phyloP scores from a whole-genome alignment of 148 eudicot species.

The Chenopodium album region DNA sequence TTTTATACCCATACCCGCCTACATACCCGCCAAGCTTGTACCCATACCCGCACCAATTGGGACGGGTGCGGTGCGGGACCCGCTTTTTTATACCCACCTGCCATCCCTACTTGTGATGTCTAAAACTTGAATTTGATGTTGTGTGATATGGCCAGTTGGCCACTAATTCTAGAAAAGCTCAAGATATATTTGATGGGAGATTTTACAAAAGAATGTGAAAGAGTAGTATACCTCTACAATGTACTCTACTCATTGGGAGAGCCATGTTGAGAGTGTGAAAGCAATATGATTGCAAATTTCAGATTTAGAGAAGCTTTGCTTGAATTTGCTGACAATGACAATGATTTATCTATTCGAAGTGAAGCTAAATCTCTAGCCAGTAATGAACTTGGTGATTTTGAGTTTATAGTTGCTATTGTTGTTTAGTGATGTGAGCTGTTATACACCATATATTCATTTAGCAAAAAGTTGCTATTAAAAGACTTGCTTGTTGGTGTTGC shows the following conservation, averaged over 20 bases:
- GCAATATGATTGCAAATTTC: constrained; percentile 17
- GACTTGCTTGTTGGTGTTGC: background rate
- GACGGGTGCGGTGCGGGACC: too few species aligned
- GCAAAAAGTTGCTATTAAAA: background rate
- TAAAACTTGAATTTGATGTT: constrained; percentile 19
- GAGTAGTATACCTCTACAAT: constrained; percentile 19
- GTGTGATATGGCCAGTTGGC: constrained; percentile 36
- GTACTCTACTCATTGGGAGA: constrained; percentile 31
- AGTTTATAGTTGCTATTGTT: background rate
- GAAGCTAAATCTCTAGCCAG: constrained; percentile 23
- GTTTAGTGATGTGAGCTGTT: background rate
- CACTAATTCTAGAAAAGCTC: constrained; percentile 21
- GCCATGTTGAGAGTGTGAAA: constrained; percentile 32
- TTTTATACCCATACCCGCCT: too few species aligned
- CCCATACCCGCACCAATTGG: too few species aligned
- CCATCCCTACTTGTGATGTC: background rate
- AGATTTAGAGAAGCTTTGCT: constrained; percentile 27
- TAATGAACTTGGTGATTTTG: constrained; percentile 27
- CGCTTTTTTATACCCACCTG: too few species aligned
- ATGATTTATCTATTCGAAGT: constrained; percentile 14
- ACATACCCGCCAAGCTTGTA: too few species aligned
- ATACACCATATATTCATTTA: background rate
- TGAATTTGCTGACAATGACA: constrained; percentile 5
- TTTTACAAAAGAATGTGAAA: constrained; percentile 15
- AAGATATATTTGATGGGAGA: constrained; percentile 32